Base-by-base conservation (phyloP, 495 filamentous ascomycete genomes). In the Bathelium albidoporum region DNA sequence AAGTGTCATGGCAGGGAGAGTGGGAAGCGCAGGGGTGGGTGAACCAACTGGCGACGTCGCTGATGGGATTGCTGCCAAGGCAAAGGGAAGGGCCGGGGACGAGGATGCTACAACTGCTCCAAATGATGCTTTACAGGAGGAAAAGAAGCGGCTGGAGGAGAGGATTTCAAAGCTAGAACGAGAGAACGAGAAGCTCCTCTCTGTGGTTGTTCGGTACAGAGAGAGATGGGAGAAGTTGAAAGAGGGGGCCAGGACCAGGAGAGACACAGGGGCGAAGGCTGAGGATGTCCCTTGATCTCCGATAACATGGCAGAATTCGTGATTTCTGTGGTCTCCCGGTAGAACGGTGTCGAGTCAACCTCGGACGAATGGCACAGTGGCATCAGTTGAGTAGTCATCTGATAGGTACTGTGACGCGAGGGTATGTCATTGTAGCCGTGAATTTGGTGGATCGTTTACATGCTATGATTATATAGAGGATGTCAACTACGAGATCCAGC, bases 221-320 rank as follows among this genome's bases (percentile, higher is more conserved):
- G 86, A 90, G 61, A 80, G 84, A 64, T 96, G 89, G 87, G 88
- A 95, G 74, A 86, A 87, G 73, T 76, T 96, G 69, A 93, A 94
- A 72, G 87, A 89, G 20, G 86, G 88, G 0, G 91, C 91, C 14
- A 91, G 88, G 73, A 85, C 62, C 53, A 67, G 64, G 52, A 32
- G 58, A 26, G 58, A 60, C 24, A 55, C 49, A 55, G 49, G 22
- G 11, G 5, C 20, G 2, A 55, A 29, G 29, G 49, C 20, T 16
- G 49, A 55, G 11, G 49, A 55, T 11, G 20, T n/a, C 0, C 9
- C 20, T 28, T 29, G 29, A 49, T 16, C 5, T 18, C 22, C 5
- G 44, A 12, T 16, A 20, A 5, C 0, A 20, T 20, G 22, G n/a
- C 16, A 49, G 12, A 49, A 41, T 41, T 9, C 36, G 0, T 10